Conservation (phyloP, 129 eudicot species). For the Logfia minima region DNA sequence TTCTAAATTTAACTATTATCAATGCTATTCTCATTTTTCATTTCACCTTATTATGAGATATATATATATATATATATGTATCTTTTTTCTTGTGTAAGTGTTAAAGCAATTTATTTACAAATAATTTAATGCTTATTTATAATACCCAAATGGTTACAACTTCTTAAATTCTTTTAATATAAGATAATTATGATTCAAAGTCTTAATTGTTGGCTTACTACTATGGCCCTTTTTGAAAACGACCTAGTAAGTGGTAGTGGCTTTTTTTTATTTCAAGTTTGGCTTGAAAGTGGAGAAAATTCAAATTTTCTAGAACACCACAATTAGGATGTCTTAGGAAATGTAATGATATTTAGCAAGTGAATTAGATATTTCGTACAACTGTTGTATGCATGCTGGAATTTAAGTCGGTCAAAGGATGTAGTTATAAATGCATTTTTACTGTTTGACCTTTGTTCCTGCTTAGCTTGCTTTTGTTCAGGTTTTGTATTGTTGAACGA, state of each 20-base stretch:
- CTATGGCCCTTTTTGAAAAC: neutral
- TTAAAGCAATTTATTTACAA: neutral
- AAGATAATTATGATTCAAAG: neutral
- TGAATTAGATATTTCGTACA: neutral
- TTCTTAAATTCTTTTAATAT: too few species aligned
- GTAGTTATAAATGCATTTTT: constrained; percentile 13
- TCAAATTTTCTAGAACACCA: neutral
- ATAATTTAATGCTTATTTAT: neutral
- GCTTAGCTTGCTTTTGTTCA: neutral
- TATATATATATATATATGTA: neutral
- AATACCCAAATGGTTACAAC: neutral
- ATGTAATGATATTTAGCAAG: neutral
- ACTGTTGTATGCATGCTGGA: neutral
- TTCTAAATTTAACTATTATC: neutral
- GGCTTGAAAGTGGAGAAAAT: constrained; percentile 12
- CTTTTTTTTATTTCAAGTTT: neutral
- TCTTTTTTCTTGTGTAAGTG: neutral
- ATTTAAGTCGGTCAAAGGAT: neutral
- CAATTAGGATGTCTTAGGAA: neutral
- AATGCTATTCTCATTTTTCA: neutral
- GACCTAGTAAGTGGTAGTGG: neutral
- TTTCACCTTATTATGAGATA: neutral
- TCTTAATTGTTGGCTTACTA: neutral
- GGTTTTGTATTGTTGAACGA: neutral
- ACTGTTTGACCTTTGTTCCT: constrained; percentile 7